Evolutionary conservation across 176 grass and related monocot species (phyloP).

Genomic region (Juncus inflexus): DNA sequence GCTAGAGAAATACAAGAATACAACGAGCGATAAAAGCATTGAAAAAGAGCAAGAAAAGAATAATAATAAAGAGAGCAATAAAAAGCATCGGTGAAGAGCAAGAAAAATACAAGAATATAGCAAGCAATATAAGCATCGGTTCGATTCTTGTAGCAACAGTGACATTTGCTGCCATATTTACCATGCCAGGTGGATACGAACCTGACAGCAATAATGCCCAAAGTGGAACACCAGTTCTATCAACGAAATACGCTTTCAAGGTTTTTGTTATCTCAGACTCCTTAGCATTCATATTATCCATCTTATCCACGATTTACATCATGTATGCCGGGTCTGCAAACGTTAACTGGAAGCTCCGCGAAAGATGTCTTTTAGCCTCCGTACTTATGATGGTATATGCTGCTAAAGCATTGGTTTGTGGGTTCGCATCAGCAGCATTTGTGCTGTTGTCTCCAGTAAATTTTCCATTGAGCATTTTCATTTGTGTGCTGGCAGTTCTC

Average conservation of each 20-base stretch:
- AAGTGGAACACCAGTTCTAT: constrained; percentile 7
- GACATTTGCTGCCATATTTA: constrained; percentile 32
- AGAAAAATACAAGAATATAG: background rate
- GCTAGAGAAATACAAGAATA: background rate
- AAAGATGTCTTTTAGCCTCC: background rate
- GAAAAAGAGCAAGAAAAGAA: background rate
- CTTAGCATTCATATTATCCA: constrained; percentile 20
- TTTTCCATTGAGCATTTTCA: constrained; percentile 10
- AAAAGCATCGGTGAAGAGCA: background rate
- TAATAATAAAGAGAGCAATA: background rate
- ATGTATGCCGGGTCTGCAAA: background rate
- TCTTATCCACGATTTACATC: constrained; percentile 10
- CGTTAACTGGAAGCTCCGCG: background rate
- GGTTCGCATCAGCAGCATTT: constrained; percentile 9
- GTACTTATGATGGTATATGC: background rate
- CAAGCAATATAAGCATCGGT: background rate
- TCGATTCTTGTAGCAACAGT: constrained; percentile 26
- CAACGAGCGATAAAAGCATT: too few relatives aligned
- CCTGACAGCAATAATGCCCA: background rate
- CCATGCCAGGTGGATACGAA: constrained; percentile 26
- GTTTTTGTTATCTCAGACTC: constrained; percentile 16
- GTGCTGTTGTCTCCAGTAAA: background rate
- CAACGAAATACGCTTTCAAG: constrained; percentile 10
- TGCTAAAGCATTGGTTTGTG: background rate
- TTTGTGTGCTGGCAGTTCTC: background rate